phyloP scores from a whole-genome alignment of 2,329 filamentous ascomycete species.

The Rutstroemia sp. region DNA sequence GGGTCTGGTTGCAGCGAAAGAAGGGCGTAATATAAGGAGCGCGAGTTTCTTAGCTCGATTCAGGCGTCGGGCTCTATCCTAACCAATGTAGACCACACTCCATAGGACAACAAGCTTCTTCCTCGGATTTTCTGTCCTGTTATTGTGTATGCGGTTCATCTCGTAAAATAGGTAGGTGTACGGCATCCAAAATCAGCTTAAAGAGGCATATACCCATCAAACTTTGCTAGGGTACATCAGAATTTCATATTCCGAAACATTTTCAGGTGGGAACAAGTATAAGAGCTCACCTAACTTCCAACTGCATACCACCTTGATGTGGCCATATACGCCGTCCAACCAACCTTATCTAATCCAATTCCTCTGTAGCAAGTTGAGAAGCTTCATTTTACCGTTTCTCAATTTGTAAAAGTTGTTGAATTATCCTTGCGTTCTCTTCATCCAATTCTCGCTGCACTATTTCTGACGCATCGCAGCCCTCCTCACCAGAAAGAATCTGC shows the following conservation, averaged over 20 bases:
- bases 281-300: background rate
- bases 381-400: conserved; percentile 29
- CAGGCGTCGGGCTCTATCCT: conserved; percentile 21
- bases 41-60: conserved; percentile 24
- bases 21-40: conserved; percentile 8
- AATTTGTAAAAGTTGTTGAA: conserved; percentile 40
- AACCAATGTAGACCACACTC: background rate
- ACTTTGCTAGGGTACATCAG: too few species aligned
- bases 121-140: too few species aligned
- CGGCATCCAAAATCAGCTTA: too few species aligned
- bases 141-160: too few species aligned
- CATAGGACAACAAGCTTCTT: too few species aligned
- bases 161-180: too few species aligned
- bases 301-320: background rate
- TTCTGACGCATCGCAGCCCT: conserved; percentile 29
- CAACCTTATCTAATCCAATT: background rate
- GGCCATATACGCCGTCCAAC: background rate
- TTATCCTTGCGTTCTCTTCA: conserved; percentile 39
- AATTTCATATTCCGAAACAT: background rate
- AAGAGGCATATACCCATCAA: too few species aligned
- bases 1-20: background rate
- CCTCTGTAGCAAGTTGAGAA: background rate
- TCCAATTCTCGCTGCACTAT: conserved; percentile 35
- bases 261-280: background rate
- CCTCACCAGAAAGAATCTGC: conserved; percentile 36